Percentiles rank a stretch among this genome's conserved stretches.
Conservation (phyloP, 331 rosid genomes). For the Malus hybrid region DNA sequence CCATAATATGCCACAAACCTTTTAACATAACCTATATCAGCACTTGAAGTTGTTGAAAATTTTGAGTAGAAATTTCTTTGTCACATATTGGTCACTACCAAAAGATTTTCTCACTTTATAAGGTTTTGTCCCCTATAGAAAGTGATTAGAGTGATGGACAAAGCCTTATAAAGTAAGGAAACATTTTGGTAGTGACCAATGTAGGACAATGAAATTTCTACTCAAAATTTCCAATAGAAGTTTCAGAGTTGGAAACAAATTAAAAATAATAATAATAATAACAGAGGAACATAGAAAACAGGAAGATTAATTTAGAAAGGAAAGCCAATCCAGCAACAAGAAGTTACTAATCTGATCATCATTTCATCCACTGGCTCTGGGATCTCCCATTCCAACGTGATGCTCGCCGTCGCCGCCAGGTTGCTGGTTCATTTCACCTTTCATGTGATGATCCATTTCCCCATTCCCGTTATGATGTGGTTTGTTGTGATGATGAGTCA, state of each 20-base stretch:
- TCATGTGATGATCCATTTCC: slow-evolving; percentile 21
- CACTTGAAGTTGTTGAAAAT: slow-evolving; percentile 4
- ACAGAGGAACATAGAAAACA: not conserved
- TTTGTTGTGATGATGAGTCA: slow-evolving; percentile 8
- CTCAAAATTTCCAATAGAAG: not conserved
- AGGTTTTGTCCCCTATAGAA: too few species aligned
- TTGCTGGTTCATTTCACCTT: slow-evolving; percentile 26
- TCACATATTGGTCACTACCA: too few species aligned
- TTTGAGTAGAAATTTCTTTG: too few species aligned
- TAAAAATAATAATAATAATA: not conserved
- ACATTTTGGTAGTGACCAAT: too few species aligned
- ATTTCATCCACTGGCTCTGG: slow-evolving; percentile 26
- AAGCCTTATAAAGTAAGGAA: too few species aligned
- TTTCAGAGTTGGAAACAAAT: slow-evolving; percentile 14
- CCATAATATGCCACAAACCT: not conserved
- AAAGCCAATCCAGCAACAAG: not conserved
- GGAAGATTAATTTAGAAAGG: not conserved
- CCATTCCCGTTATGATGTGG: slow-evolving; percentile 16
- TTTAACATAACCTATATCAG: not conserved
- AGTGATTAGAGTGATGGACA: too few species aligned
- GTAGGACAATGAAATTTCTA: too few species aligned
- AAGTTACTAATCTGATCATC: not conserved
- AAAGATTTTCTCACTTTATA: too few species aligned
- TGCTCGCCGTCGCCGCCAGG: slow-evolving; percentile 2
- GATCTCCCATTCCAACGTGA: slow-evolving; percentile 16